Evolutionary conservation across 2,329 filamentous ascomycete species (phyloP), one percentile per base, ranked within the genome.

Genomic region (Diaporthe helianthi): DNA sequence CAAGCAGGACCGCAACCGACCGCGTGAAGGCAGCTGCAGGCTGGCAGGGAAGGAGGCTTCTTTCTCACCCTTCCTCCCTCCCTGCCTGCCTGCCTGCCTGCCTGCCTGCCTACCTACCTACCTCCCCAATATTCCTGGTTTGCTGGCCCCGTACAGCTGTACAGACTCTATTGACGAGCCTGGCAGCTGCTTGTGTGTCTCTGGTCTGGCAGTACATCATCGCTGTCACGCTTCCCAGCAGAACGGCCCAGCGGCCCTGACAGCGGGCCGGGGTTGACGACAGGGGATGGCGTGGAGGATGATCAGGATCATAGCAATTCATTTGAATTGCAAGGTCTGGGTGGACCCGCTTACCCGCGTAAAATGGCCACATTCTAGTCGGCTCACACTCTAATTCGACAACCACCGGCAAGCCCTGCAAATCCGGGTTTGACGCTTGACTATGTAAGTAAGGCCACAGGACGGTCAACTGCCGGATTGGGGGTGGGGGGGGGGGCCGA

Each of bases 341-440:
- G 33, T 29, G 55, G 46, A 41, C 33, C 52, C 44, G 36, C 63
- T 1, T 29, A 52, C 24, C n/a, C n/a, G n/a, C n/a, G n/a, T n/a
- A n/a, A n/a, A n/a, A n/a, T n/a, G n/a, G n/a, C n/a, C n/a, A n/a
- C n/a, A n/a, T n/a, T n/a, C n/a, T n/a, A 66, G 51, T 24, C 38
- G 38, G 51, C 38, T 51, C 41, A 26, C 41, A 41, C 49, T 55
- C n/a, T 51, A 47, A 65, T 65, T 69, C 58, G 67, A 69, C 52
- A 51, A 58, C 60, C 67, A 69, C 36, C 31, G 33, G 38, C 17
- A 22, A 51, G 6, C 29, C 53, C 46, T 33, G 46, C 65, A 68
- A 70, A 70, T 67, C 68, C 67, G 65, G 68, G 67, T 69, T 69
- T 58, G 51, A 53, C 26, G 44, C 44, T 10, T 10, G n/a, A 22